Conservation (phyloP, 345 rosid genomes). For the Nasturtium officinale region DNA sequence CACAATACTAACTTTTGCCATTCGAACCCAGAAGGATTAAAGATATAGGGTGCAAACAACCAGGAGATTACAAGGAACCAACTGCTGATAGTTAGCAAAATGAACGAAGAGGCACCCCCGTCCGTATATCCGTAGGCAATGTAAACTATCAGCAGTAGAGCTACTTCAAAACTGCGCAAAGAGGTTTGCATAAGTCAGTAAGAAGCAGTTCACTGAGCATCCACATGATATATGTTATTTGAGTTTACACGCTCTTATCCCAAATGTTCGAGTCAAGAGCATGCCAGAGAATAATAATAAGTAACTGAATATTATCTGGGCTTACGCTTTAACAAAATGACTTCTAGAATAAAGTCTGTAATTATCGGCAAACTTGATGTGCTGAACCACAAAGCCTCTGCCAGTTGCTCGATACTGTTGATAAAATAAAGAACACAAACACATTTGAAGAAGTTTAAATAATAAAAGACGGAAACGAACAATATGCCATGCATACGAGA, state of each 20-base stretch:
- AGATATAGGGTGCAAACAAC: slow-evolving; percentile 98
- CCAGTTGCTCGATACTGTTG: slow-evolving; percentile 97
- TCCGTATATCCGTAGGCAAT: slow-evolving; percentile 87
- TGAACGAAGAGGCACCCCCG: slow-evolving; percentile 72
- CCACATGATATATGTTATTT: slow-evolving; percentile 1
- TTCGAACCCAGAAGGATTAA: slow-evolving; percentile 99
- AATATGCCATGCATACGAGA: slow-evolving; percentile 1
- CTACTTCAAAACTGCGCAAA: slow-evolving; percentile 85
- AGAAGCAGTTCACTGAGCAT: slow-evolving; percentile 14
- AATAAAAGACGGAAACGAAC: neutral
- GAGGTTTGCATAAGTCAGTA: slow-evolving; percentile 16
- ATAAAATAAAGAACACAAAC: slow-evolving; percentile 29
- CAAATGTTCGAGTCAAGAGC: slow-evolving; percentile 29
- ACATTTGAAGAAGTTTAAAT: slow-evolving; percentile 23
- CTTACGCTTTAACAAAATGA: slow-evolving; percentile 98
- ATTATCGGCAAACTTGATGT: slow-evolving; percentile 96
- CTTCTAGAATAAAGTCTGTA: slow-evolving; percentile 97
- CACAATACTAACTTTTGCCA: slow-evolving; percentile 88
- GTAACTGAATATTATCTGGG: slow-evolving; percentile 19
- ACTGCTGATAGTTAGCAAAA: slow-evolving; percentile 87
- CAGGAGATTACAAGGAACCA: slow-evolving; percentile 98
- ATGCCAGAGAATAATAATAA: slow-evolving; percentile 17
- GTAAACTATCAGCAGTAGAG: slow-evolving; percentile 86
- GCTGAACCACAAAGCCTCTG: slow-evolving; percentile 97
- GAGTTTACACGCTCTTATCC: slow-evolving; percentile 21